Evolutionary conservation across 352 stramenopile genomes (phyloP).

Genomic region (Pythium phragmitis): DNA sequence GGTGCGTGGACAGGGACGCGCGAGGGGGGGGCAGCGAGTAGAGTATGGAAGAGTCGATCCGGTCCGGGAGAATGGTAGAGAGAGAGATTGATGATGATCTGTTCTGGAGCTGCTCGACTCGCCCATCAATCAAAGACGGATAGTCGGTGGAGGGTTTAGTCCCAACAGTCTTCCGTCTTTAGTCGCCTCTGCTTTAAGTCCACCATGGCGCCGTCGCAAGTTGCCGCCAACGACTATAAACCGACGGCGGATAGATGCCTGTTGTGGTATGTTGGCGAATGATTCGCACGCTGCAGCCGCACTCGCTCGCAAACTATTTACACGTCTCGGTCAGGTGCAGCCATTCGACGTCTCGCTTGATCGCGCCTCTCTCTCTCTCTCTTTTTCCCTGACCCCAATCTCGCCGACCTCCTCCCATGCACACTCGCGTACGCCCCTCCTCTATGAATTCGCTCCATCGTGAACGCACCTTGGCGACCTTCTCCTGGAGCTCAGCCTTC

Average conservation of each 20-base stretch:
- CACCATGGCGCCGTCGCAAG: not conserved
- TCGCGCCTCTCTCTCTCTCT: conserved; percentile 2
- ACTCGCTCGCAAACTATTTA: not conserved
- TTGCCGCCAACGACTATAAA: not conserved
- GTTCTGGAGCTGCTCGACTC: not conserved
- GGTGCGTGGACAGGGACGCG: not conserved
- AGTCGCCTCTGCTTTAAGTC: not conserved
- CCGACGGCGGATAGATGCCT: not conserved
- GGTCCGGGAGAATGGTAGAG: not conserved
- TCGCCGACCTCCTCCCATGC: not conserved
- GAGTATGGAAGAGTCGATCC: not conserved
- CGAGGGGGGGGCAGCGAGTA: not conserved
- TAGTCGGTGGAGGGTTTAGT: not conserved
- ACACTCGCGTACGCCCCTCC: not conserved
- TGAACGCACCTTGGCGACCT: conserved; percentile 92
- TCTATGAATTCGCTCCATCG: conserved; percentile 4
- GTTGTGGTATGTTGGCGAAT: too few species aligned
- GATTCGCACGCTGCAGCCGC: not conserved
- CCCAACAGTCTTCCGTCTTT: not conserved
- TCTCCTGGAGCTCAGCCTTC: conserved; percentile 97
- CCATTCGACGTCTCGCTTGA: not conserved
- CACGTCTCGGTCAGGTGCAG: not conserved
- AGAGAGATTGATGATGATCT: not conserved
- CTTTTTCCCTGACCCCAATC: not conserved
- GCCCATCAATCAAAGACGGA: not conserved